A percentile compares a stretch with the other conserved stretches of the same genome.
phyloP scores from a whole-genome alignment of 176 grass and related monocot genomes.

The Thinopyrum elongatum region DNA sequence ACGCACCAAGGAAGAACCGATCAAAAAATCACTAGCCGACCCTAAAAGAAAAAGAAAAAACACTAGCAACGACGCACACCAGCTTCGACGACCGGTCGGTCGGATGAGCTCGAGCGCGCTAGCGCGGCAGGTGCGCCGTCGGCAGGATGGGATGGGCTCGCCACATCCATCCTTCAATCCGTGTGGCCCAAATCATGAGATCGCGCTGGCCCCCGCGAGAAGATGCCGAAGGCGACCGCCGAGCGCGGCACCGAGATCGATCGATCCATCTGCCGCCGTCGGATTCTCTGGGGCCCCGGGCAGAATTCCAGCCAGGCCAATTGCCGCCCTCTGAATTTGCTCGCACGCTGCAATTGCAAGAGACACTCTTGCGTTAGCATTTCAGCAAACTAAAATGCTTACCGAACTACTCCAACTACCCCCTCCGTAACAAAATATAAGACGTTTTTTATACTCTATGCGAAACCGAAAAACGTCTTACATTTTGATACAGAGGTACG shows the following conservation, averaged over 20 bases:
- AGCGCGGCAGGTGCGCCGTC: slow-evolving; percentile 34
- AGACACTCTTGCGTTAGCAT: no score
- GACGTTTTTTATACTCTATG: no score
- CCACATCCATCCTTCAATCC: not conserved
- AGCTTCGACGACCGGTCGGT: not conserved
- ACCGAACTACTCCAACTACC: no score
- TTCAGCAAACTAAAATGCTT: no score
- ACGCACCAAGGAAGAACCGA: not conserved
- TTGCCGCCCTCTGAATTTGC: not conserved
- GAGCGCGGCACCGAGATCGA: not conserved
- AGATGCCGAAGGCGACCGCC: not conserved
- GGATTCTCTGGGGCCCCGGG: not conserved
- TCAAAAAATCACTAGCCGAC: no score
- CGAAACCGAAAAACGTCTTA: no score
- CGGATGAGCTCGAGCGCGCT: no score
- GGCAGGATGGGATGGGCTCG: not conserved
- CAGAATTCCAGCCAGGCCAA: not conserved
- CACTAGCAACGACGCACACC: not conserved
- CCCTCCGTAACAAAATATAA: no score
- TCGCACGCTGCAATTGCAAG: not conserved
- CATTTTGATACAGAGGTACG: no score
- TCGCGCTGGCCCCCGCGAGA: not conserved
- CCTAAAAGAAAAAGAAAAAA: no score
- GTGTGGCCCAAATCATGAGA: not conserved
- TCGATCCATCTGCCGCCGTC: not conserved